phyloP scores from a whole-genome alignment of 129 eudicot genomes.

The Arctium minus region DNA sequence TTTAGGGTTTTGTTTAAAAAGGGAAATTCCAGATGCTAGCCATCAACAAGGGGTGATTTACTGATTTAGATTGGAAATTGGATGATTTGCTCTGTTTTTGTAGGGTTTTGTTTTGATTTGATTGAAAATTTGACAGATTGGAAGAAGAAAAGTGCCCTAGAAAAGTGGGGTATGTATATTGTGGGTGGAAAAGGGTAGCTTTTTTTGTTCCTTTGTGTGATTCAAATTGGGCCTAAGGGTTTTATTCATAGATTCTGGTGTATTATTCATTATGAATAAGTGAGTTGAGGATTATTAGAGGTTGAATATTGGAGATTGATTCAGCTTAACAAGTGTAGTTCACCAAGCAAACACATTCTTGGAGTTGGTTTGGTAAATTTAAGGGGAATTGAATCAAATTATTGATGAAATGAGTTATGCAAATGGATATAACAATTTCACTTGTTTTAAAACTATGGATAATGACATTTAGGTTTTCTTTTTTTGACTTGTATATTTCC shows the following conservation, averaged over 20 bases:
- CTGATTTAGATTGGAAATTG: background rate
- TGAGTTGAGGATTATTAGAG: too few relatives aligned
- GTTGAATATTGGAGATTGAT: background rate
- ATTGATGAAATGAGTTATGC: background rate
- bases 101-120: slow-evolving; percentile 21
- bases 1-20: slow-evolving; percentile 18
- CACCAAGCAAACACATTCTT: too few relatives aligned
- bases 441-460: background rate
- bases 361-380: too few relatives aligned
- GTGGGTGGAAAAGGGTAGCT: slow-evolving; percentile 2
- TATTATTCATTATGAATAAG: background rate
- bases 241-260: background rate
- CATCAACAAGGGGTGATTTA: background rate
- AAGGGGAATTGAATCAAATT: background rate
- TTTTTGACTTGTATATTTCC: background rate
- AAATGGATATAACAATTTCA: background rate
- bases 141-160: slow-evolving; percentile 2
- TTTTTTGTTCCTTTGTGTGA: background rate
- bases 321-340: background rate
- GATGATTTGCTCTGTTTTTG: slow-evolving; percentile 4
- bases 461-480: background rate
- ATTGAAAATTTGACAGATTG: background rate
- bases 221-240: background rate
- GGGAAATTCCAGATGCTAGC: too few relatives aligned
- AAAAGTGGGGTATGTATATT: slow-evolving; percentile 22